Base-by-base conservation (phyloP, 306 rosid species). In the Pyrus pyrifolia region DNA sequence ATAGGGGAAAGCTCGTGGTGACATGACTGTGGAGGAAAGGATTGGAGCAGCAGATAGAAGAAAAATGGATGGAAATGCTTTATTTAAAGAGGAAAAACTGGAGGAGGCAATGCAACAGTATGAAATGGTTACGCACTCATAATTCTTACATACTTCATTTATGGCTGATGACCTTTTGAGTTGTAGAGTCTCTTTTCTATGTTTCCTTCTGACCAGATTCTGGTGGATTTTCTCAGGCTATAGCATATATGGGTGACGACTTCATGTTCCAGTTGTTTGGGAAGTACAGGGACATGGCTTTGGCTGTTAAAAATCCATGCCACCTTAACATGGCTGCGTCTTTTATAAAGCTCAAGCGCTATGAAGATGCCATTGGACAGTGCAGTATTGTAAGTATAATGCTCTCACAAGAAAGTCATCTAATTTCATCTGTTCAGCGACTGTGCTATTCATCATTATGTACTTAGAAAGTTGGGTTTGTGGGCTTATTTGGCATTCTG, bases 21-120 rank as follows among this genome's bases (percentile, higher is more conserved):
- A 95, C 84, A 92, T 90, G 98, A 95, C 97, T 33, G 98, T 92
- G 31, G 98, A 95, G 83, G 98, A 95, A 80, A 87, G 97, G 81
- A 92, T 95, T 57, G 92, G 98, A 77, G 85, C 88, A 30, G 97
- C 98, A 35, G 97, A 92, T 82, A 83, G 90, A 27, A 89, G 97
- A 87, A 95, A 89, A 81, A 92, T 90, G 96, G 98, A 95, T 65
- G 98, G 98, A 76, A 95, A 95, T 92, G 83, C 76, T 83, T 71
- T 95, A 45, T 92, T 89, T 81, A 92, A 85, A 81, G 97, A 92
- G 76, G 96, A 90, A 75, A 92, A 90, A 78, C 88, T 92, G 73
- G 97, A 95, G 81, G 98, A 92, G 86, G 98, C 98, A 77, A 95
- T 95, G 97, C 97, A 90, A 90, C 97, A 88, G 90, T 90, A 90